Base-by-base conservation (phyloP, 192 early-diverging fungal species). In the Coemansia sp. region DNA sequence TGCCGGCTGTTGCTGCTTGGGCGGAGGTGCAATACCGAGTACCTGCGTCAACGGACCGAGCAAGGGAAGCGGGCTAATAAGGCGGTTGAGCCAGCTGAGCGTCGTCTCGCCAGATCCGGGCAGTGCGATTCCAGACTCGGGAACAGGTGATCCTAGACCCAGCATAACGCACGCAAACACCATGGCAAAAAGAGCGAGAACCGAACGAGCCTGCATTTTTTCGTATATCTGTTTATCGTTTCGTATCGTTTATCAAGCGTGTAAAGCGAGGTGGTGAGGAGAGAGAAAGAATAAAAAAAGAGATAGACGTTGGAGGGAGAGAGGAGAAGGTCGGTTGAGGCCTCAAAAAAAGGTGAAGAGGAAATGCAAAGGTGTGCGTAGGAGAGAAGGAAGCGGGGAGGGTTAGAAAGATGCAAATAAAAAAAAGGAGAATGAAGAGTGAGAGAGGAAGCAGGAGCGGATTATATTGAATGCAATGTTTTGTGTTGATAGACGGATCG, bases 121-220 rank as follows among this genome's bases (percentile, higher is more conserved):
- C 32, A 82, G 56, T 12, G 79, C 69, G 53, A 82, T 57, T n/a
- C 79, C 79, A 4, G 62, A 59, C 2, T 82, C 70, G 8, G 79
- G 79, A 5, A 49, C 60, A 25, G 76, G 71, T 2, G 72, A 62
- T 10, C 65, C 61, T 2, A 76, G n/a, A 0, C 42, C 63, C 0
- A 68, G 63, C 12, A 73, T 67, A 12, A 76, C 40, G 31, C 72
- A 59, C 11, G 62, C 70, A 3, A 76, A 12, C 10, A 73, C 24
- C 20, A 61, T 62, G 14, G 60, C 39, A 20, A 76, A n/a, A 49
- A 67, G 63, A 49, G 57, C 46, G 32, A 73, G 31, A 20, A 69
- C 35, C 14, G 73, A 68, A 29, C 64, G 63, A 36, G 67, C 46
- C 5, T 76, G 64, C 79, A 82, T 82, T 53, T 19, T 56, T 29